A percentile compares a stretch with the other conserved stretches of the same genome.
These are phyloP conservation scores for Hymenoscyphus occultus DNA, from an alignment of 2,329 filamentous ascomycete genomes.

Conservation along the genomic window DNA sequence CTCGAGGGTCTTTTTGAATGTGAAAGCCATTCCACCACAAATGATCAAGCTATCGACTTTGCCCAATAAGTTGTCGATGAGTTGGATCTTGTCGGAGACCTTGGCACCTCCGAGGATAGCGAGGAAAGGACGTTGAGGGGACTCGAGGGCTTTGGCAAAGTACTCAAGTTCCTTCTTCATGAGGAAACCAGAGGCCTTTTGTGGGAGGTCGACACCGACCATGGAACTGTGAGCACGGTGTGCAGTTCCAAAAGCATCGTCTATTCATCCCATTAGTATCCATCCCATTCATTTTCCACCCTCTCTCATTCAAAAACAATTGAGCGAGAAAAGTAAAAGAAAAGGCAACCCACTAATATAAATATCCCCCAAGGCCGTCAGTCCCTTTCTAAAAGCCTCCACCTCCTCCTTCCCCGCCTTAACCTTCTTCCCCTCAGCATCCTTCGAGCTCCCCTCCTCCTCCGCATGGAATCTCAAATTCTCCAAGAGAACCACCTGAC, in stretches of 20 bases:
- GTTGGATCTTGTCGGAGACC: constrained; percentile 99
- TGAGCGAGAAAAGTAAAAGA: neutral
- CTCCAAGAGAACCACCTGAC: constrained; percentile 87
- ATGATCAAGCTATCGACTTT: constrained; percentile 97
- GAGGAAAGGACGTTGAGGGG: constrained; percentile 90
- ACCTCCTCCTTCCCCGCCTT: constrained; percentile 96
- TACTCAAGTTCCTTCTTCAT: constrained; percentile 99
- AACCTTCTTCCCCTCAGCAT: constrained; percentile 90
- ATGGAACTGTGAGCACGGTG: constrained; percentile 99
- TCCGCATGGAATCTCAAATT: constrained; percentile 98
- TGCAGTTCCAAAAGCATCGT: constrained; percentile 97
- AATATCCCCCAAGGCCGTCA: constrained; percentile 92
- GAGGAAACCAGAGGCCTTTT: constrained; percentile 96
- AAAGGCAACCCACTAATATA: constrained; percentile 75
- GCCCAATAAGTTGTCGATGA: constrained; percentile 97
- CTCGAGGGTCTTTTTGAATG: constrained; percentile 99
- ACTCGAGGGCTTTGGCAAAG: constrained; percentile 95
- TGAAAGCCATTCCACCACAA: constrained; percentile 98
- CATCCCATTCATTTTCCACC: neutral
- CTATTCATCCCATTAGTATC: constrained; percentile 44
- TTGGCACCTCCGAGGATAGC: constrained; percentile 98
- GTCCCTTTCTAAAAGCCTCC: constrained; percentile 87
- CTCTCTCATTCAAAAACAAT: neutral
- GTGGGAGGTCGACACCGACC: constrained; percentile 92
- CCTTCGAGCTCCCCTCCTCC: constrained; percentile 95